Evolutionary conservation across 768 basidiomycete species (phyloP).

Genomic region (Amanita exitialis): DNA sequence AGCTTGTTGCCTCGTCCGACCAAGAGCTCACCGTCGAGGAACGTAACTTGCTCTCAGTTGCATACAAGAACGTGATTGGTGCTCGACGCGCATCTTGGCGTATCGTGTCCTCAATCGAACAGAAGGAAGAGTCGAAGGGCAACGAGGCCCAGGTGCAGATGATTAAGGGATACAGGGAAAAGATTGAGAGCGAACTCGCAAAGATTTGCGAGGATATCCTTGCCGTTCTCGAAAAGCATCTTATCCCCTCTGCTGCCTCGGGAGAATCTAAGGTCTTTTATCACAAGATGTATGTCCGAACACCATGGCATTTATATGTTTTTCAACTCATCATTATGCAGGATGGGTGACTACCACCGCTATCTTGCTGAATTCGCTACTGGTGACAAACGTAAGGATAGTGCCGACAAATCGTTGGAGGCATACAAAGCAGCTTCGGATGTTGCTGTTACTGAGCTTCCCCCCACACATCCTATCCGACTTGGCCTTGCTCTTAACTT

Average conservation of each 20-base stretch:
- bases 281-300: constrained; percentile 82
- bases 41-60: constrained; percentile 94
- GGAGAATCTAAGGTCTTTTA: constrained; percentile 99
- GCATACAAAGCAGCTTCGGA: constrained; percentile 98
- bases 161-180: constrained; percentile 97
- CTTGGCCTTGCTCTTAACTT: constrained; percentile 98
- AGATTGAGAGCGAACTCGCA: constrained; percentile 93
- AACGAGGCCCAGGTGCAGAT: constrained; percentile 92
- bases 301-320: neutral
- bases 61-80: constrained; percentile 99
- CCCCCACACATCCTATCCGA: constrained; percentile 94
- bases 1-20: constrained; percentile 94
- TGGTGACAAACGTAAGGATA: constrained; percentile 94
- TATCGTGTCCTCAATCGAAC: constrained; percentile 96
- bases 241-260: constrained; percentile 91
- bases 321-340: constrained; percentile 23
- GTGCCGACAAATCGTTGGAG: constrained; percentile 94
- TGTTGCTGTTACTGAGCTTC: constrained; percentile 92
- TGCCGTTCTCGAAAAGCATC: constrained; percentile 94
- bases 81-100: constrained; percentile 97
- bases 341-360: constrained; percentile 99
- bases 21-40: constrained; percentile 98
- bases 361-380: constrained; percentile 98
- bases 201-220: constrained; percentile 99
- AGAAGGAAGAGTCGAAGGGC: constrained; percentile 98